These are phyloP conservation scores for Claviceps purpurea DNA, from an alignment of 2,329 filamentous ascomycete species.

Conservation along the genomic window DNA sequence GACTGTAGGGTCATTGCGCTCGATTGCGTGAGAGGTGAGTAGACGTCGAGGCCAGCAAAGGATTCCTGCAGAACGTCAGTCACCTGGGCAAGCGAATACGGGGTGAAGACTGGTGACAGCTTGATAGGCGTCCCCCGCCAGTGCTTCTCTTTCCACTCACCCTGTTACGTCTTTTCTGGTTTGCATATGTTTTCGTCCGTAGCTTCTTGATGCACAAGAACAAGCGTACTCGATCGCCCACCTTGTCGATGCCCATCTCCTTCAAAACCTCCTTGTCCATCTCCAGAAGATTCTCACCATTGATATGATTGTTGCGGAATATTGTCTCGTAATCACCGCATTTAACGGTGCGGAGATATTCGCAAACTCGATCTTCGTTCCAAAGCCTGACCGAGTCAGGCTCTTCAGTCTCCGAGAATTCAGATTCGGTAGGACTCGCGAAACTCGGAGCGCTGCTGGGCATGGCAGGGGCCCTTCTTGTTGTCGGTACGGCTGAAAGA, in stretches of 20 bases:
- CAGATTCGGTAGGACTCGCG: slow-evolving; percentile 78
- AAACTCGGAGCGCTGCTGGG: slow-evolving; percentile 43
- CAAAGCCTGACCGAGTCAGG: slow-evolving; percentile 69
- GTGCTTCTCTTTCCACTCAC: slow-evolving; percentile 34
- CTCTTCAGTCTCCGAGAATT: slow-evolving; percentile 74
- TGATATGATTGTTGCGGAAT: slow-evolving; percentile 89
- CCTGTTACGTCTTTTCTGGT: slow-evolving; percentile 72
- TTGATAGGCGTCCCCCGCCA: neutral
- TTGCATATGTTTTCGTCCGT: slow-evolving; percentile 61
- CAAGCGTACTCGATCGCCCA: slow-evolving; percentile 88
- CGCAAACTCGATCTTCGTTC: slow-evolving; percentile 83
- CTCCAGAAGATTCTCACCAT: slow-evolving; percentile 89
- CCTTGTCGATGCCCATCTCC: slow-evolving; percentile 97
- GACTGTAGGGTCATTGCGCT: slow-evolving; percentile 35
- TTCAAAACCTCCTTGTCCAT: slow-evolving; percentile 94
- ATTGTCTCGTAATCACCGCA: slow-evolving; percentile 87
- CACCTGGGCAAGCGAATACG: neutral
- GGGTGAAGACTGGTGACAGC: neutral
- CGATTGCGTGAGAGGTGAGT: slow-evolving; percentile 27
- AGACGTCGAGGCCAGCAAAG: slow-evolving; percentile 62
- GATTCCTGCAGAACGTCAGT: slow-evolving; percentile 49
- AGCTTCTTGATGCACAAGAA: slow-evolving; percentile 76
- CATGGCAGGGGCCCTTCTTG: slow-evolving; percentile 38
- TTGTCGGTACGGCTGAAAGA: slow-evolving; percentile 35
- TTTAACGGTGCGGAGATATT: slow-evolving; percentile 83